Base-by-base conservation (phyloP, 2,329 filamentous ascomycete genomes). In the Trichoderma endophyticum region DNA sequence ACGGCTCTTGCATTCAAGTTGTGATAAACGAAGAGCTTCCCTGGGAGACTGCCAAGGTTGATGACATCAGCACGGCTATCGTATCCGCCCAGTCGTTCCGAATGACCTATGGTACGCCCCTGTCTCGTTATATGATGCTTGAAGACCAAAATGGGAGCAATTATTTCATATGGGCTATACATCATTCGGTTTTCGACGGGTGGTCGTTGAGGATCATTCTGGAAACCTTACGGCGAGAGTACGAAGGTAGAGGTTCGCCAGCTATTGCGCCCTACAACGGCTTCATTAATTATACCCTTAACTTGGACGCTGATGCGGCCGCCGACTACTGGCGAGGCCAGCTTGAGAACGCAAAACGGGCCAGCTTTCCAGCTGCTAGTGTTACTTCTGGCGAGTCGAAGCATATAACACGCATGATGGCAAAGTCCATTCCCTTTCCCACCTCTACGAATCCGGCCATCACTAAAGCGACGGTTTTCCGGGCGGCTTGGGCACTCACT, bases 131-230 rank as follows among this genome's bases (percentile, higher is more conserved):
- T 14, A 30, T 21, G 9, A 14, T 70, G 6, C 2, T 72, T 5
- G 12, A 65, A 18, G 59, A 72, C 12, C 15, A 60, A 7, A 26
- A 59, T 8, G 48, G 48, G 0, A 48, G 15, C 3, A 61, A 28
- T 1, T 76, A 61, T 21, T 75, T 79, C 14, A 70, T 78, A 3
- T 78, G 75, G 73, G 76, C 74, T 1, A 69, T 77, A 0, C 77
- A 79, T 24, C 78, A 80, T 59, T 74, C 77, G 2, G 28, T 79
- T 3, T 79, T 78, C 28, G 79, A 80, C 64, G 78, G 78, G 7
- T 78, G 77, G 75, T 75, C 77, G 1, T 36, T 77, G 48, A 59
- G 28, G 9, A 60, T 76, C 0, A 71, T 77, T 6, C 26, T 76
- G 11, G 69, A 77, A 4, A 60, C 60, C 2, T 60, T 78, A 1